phyloP scores from a whole-genome alignment of 768 basidiomycete species.

The Fistulinella prunicolor region DNA sequence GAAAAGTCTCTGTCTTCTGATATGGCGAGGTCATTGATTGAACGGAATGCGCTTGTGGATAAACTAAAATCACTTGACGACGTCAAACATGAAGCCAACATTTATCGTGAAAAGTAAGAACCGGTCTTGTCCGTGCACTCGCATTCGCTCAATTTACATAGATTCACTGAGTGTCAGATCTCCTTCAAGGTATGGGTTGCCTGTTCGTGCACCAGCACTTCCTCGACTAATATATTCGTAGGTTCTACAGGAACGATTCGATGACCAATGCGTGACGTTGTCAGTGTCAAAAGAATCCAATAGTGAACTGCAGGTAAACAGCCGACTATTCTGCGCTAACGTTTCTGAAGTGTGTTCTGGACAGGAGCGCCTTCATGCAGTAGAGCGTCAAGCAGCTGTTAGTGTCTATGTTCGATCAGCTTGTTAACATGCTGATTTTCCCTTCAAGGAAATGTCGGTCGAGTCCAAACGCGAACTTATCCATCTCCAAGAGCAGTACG shows the following conservation, averaged over 20 bases:
- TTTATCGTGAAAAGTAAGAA: constrained; percentile 28
- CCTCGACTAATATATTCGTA: constrained; percentile 16
- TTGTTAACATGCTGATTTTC: neutral
- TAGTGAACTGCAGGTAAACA: constrained; percentile 48
- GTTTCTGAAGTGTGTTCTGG: neutral
- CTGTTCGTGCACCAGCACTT: neutral
- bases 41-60: constrained; percentile 19
- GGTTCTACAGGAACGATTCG: constrained; percentile 58
- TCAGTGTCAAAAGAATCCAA: constrained; percentile 52
- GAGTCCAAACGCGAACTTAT: constrained; percentile 16
- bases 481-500: constrained; percentile 24
- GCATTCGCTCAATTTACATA: constrained; percentile 5
- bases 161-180: constrained; percentile 19
- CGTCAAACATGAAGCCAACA: constrained; percentile 17
- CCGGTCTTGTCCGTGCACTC: neutral
- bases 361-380: constrained; percentile 24
- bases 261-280: constrained; percentile 53
- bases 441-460: constrained; percentile 14
- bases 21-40: constrained; percentile 12
- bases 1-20: constrained; percentile 20
- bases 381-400: constrained; percentile 18
- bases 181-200: constrained; percentile 22
- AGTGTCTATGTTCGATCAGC: constrained; percentile 1
- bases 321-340: neutral
- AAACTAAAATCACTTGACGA: constrained; percentile 20